Conservation (phyloP, 1,284 basidiomycete genomes). For the Ustilago curta region DNA sequence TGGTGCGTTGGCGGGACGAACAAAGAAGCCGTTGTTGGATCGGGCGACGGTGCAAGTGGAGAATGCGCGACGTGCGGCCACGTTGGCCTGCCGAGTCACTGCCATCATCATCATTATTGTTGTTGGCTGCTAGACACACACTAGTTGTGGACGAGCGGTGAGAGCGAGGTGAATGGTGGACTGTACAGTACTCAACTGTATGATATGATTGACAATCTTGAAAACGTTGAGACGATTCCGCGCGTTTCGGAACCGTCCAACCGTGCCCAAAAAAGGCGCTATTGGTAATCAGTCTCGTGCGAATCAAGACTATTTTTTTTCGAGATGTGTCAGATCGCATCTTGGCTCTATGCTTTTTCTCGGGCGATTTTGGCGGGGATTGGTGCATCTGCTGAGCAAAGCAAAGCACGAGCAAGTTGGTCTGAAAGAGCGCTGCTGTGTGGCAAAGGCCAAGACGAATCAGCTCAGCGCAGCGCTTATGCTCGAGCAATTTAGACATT, state of each 20-base stretch:
- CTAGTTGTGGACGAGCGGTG: no score
- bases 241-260: neutral
- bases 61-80: conserved; percentile 24
- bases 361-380: conserved; percentile 3
- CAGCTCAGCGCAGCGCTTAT: neutral
- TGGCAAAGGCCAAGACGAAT: conserved; percentile 1
- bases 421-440: neutral
- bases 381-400: conserved; percentile 12
- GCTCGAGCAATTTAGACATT: no score
- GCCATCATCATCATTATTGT: no score
- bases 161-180: neutral
- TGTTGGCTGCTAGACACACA: neutral
- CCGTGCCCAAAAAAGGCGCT: neutral
- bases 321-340: neutral
- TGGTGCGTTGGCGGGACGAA: conserved; percentile 49
- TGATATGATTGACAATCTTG: neutral
- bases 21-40: conserved; percentile 43
- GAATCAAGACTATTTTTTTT: no score
- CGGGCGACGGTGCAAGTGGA: conserved; percentile 18
- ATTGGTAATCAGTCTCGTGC: neutral
- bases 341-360: no score
- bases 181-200: no score
- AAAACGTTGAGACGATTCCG: neutral
- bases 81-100: conserved; percentile 14
- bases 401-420: neutral